phyloP scores from a whole-genome alignment of 495 filamentous ascomycete genomes.

The Lasiosphaeria miniovina region DNA sequence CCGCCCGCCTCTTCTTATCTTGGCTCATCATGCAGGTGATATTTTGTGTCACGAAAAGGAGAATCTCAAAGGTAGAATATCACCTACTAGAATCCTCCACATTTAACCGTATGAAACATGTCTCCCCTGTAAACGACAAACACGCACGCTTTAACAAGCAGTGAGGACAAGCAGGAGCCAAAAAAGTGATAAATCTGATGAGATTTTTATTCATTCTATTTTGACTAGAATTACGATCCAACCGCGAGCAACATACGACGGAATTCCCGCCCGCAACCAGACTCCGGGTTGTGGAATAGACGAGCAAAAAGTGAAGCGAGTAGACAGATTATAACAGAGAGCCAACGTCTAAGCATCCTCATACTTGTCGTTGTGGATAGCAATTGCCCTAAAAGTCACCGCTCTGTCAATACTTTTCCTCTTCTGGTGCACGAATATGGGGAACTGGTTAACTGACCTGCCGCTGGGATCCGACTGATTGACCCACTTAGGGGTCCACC shows the following conservation, averaged over 20 bases:
- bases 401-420: constrained; percentile 10
- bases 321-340: not conserved
- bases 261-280: not conserved
- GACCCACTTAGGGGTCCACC: constrained; percentile 97
- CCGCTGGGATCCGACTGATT: constrained; percentile 94
- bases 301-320: not conserved
- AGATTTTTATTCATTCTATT: not conserved
- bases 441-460: constrained; percentile 54
- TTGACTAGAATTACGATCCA: not conserved
- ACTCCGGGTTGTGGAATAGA: not conserved
- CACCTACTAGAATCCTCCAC: too few species aligned
- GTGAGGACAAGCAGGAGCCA: too few species aligned
- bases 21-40: too few species aligned
- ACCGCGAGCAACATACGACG: not conserved
- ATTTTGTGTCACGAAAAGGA: too few species aligned
- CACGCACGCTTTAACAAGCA: too few species aligned
- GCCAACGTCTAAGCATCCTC: constrained; percentile 30
- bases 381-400: constrained; percentile 55
- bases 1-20: too few species aligned
- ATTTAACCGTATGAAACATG: too few species aligned
- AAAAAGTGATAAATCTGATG: too few species aligned
- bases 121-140: too few species aligned
- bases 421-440: not conserved
- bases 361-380: constrained; percentile 69
- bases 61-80: too few species aligned